Base-by-base conservation (phyloP, 768 basidiomycete species). In the Pilatotrama ljubarskyi region DNA sequence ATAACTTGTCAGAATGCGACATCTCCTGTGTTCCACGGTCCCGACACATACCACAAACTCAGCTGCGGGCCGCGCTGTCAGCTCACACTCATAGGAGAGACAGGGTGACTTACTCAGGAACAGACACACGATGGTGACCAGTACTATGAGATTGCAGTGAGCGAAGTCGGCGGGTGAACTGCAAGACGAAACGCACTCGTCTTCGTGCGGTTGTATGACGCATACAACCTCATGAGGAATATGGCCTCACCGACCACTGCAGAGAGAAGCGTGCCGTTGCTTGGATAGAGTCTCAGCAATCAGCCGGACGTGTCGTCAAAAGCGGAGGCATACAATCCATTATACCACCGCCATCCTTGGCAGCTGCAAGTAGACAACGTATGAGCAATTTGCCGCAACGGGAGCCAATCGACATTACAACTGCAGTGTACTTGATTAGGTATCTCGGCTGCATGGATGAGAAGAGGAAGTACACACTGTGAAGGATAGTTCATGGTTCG, bases 161-260 rank as follows among this genome's bases (percentile, higher is more conserved):
- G 4, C n/a, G 46, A 32, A n/a, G 0, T 47, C 18, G 29, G 24
- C 8, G 25, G 17, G 18, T 2, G 6, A 18, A 5, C 3, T 18
- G n/a, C 7, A 43, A 1, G 41, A 25, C 5, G 17, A 41, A n/a
- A 49, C 53, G 38, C 15, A 60, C 59, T 40, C 13, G 35, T 37
- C 17, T 49, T 60, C 29, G 36, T 60, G 2, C 37, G 52, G 9
- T 54, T 38, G 37, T 60, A 60, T 1, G 59, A 49, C 25, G 59
- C 59, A 48, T 60, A 60, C 25, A 60, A 17, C 29, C 59, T 32
- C 59, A 60, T 35, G 20, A 60, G 14, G 38, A 60, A 60, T 18
- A 60, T 55, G 17, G 37, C 52, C 18, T 60, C 59, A 7, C 59
- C 59, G 11, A 60, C 9, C 15, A 60, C 26, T 1, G 48, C 59